These are phyloP conservation scores for Phytophthora sojae DNA, from an alignment of 352 stramenopile genomes.

Conservation along the genomic window DNA sequence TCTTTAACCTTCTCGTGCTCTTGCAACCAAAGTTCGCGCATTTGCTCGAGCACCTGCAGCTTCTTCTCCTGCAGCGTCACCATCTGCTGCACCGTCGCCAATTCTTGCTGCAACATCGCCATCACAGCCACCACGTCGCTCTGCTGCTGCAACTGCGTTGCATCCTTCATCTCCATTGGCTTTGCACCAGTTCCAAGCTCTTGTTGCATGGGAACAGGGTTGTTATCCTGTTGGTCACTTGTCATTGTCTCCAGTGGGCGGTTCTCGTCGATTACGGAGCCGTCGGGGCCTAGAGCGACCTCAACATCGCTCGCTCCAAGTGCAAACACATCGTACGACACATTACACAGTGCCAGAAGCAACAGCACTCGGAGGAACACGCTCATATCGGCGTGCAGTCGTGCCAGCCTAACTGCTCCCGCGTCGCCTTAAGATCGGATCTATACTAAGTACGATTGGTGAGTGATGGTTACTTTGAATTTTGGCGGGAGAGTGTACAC, in stretches of 20 bases:
- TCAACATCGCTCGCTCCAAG: slow-evolving; percentile 9
- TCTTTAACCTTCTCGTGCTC: slow-evolving; percentile 18
- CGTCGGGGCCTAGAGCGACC: slow-evolving; percentile 23
- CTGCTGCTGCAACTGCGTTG: neutral
- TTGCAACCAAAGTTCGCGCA: slow-evolving; percentile 30
- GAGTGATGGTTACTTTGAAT: slow-evolving; percentile 19
- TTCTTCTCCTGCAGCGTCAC: slow-evolving; percentile 55
- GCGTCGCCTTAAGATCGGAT: slow-evolving; percentile 28
- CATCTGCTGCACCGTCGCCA: slow-evolving; percentile 47
- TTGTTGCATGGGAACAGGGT: neutral
- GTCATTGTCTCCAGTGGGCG: neutral
- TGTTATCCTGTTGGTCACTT: neutral
- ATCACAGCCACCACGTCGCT: neutral
- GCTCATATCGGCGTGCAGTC: neutral
- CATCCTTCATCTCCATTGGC: neutral
- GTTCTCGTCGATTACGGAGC: slow-evolving; percentile 15
- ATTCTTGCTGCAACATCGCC: slow-evolving; percentile 36
- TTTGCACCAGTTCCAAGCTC: neutral
- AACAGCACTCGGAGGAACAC: neutral
- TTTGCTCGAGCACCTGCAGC: slow-evolving; percentile 39
- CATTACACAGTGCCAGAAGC: neutral
- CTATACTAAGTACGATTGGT: slow-evolving; percentile 9
- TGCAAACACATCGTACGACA: neutral
- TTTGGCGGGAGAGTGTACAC: slow-evolving; percentile 33
- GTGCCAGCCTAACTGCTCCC: neutral